Evolutionary conservation across 768 basidiomycete species (phyloP), one percentile per base, ranked within the genome.

Genomic region (Tulasnella calospora): DNA sequence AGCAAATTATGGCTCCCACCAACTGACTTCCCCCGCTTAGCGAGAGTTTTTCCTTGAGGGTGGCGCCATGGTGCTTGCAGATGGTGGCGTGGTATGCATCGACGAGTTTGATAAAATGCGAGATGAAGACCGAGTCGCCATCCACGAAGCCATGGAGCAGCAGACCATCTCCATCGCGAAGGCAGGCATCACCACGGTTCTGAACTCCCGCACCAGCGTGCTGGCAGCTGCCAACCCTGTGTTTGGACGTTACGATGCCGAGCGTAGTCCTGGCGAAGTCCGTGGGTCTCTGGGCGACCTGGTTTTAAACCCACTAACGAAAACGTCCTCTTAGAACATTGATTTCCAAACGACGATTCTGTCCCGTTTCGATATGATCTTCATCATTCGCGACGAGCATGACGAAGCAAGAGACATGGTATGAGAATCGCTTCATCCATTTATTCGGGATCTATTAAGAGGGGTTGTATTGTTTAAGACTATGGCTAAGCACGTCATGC

Each of bases 21-120:
- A 44, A 75, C 76, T 40, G 55, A 71, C 8, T 38, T 23, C 57
- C 44, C 67, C 51, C 55, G 17, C 80, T 35, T 80, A 98, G 96
- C 90, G 98, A 69, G 98, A 99, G 84, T 99, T 99, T 85, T 99
- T 98, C 85, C 89, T 99, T 8, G 98, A 99, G 87, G 98, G 98
- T 10, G 98, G 98, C 33, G 98, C 98, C 1, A 99, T 99, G 98
- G 98, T 99, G 8, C 90, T 99, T 47, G 98, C 98, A 0, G 98
- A 99, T 83, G 94, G 94, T 17, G 98, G 98, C 38, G 96, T 99
- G 19, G 98, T 99, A 51, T 99, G 98, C 83, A 99, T 99, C 82
- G 98, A 99, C 82, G 98, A 99, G 84, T 99, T 99, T 82, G 98
- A 99, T 86, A 99, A 99, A 87, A 99, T 99, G 98, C 88, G 97